Base-by-base conservation (phyloP, 371 early-diverging fungal genomes). In the Blakeslea trispora region DNA sequence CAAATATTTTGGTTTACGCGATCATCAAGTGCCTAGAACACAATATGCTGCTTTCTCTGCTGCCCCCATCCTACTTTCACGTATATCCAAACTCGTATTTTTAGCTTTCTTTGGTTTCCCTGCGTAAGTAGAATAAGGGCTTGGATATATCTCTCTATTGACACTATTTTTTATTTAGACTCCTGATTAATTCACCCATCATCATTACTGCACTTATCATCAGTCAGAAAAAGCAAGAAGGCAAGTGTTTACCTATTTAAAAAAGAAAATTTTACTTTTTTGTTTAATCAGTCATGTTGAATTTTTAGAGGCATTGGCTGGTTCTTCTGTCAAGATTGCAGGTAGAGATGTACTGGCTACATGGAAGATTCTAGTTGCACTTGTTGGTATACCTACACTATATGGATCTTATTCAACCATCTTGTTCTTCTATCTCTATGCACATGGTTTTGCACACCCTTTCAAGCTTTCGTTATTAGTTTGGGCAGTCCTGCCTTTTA, bases 291-390 rank as follows among this genome's bases (percentile, higher is more conserved):
- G 21, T 39, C 15, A 44, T 13, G 5, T 9, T n/a, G 17, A 41
- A 21, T 45, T 14, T 18, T 71, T 64, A 71, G 90, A 91, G 65
- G 95, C 94, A 5, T 66, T 88, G 35, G 87, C 85, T 4, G 83
- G 82, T 13, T 91, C 91, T 10, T 83, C 77, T 48, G 94, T 95
- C 47, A 95, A 95, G 64, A 82, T 94, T 53, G 82, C 81, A 31
- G 95, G 89, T 15, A 83, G 82, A 31, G 95, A 95, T 69, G 94
- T 95, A 5, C 70, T 94, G 7, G 89, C 91, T 0, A 92, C 95
- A 1, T 94, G 94, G 95, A 93, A 93, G 63, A 79, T 93, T 11
- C 60, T 91, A 19, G 82, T 86, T 13, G 80, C 85, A 13, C 52
- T 86, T 31, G 79, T 81, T 4, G 71, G 86, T 31, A 68, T 82